phyloP scores from a whole-genome alignment of 139 green algal genomes.

The Tetradesmus obliquus region DNA sequence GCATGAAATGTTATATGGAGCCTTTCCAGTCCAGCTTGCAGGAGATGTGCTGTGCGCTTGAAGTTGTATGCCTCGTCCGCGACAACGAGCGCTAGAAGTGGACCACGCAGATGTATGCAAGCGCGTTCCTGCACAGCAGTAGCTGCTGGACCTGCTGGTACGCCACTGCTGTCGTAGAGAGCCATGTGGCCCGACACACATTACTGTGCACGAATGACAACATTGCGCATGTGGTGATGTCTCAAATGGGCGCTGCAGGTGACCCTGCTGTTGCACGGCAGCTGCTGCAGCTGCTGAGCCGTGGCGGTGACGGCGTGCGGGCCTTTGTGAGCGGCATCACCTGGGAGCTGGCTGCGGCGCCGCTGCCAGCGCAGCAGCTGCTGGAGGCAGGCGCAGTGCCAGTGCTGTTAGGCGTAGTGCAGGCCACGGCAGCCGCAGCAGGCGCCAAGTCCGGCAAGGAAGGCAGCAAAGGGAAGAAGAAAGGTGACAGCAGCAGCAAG shows the following conservation, averaged over 20 bases:
- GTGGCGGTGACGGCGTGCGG: background rate
- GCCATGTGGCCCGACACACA: no score
- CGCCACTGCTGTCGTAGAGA: no score
- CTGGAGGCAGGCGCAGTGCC: slow-evolving; percentile 41
- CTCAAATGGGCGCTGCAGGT: background rate
- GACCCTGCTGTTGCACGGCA: background rate
- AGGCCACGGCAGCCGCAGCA: background rate
- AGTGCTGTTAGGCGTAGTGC: background rate
- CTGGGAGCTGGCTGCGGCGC: slow-evolving; percentile 61
- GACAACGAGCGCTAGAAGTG: no score
- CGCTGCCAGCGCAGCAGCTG: slow-evolving; percentile 42
- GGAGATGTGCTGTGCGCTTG: no score
- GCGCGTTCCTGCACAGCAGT: no score
- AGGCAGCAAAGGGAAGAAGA: background rate
- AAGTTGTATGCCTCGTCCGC: no score
- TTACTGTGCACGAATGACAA: no score
- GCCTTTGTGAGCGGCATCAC: slow-evolving; percentile 62
- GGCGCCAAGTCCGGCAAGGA: background rate
- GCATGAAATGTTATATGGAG: background rate
- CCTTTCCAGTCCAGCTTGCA: background rate
- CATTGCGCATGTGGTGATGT: no score
- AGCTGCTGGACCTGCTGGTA: no score
- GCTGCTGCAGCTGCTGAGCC: slow-evolving; percentile 19
- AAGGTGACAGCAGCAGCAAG: slow-evolving; percentile 2
- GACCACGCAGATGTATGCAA: no score